Conservation (phyloP, 805 yeast species). For the Grigorovia yakushimaensis region DNA sequence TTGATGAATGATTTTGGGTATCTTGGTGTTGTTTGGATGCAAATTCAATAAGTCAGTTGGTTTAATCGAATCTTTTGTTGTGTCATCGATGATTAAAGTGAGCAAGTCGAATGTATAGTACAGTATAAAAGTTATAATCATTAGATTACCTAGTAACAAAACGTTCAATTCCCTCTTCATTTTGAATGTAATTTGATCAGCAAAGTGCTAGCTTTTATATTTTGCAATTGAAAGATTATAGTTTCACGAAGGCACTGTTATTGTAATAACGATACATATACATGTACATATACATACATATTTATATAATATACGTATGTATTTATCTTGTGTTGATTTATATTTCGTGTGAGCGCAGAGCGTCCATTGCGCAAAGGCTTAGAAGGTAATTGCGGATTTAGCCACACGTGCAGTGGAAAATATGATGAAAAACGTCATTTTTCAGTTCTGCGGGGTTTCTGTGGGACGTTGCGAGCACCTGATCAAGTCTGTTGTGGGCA, state of each 20-base stretch:
- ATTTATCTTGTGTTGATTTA: neutral
- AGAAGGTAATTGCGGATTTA: neutral
- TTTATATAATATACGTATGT: no score
- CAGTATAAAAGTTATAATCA: conserved; percentile 40
- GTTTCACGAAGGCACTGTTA: no score
- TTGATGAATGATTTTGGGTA: conserved; percentile 88
- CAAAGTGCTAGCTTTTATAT: no score
- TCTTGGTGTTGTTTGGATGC: conserved; percentile 45
- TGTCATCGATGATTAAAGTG: conserved; percentile 58
- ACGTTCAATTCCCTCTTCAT: conserved; percentile 59
- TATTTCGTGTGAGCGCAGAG: neutral
- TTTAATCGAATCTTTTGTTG: conserved; percentile 49
- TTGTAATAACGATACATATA: no score
- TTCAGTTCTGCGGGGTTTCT: no score
- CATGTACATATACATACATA: no score
- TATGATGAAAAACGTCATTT: no score
- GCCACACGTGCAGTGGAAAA: neutral
- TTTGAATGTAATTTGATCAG: neutral
- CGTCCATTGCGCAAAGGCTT: neutral
- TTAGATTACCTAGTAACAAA: conserved; percentile 47
- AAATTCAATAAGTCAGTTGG: conserved; percentile 8
- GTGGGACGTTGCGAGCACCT: neutral
- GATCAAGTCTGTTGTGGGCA: neutral
- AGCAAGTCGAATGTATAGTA: conserved; percentile 62
- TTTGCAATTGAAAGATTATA: no score